Conservation (phyloP, 768 basidiomycete species). For the Podaxis sp. region DNA sequence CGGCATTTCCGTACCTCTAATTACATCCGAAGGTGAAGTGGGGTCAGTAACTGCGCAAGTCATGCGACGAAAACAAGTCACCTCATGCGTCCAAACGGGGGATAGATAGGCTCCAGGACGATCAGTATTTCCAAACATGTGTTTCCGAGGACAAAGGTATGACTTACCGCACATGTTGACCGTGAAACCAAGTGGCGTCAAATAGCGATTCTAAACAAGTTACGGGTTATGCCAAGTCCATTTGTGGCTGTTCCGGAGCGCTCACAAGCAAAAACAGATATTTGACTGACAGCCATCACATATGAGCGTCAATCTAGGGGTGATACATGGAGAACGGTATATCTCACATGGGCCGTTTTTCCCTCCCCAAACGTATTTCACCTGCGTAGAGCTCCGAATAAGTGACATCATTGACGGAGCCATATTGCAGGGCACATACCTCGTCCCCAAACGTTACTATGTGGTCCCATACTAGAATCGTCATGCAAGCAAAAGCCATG, state of each 20-base stretch:
- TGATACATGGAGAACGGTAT: neutral
- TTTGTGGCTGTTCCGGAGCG: neutral
- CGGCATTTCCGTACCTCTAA: slow-evolving; percentile 10
- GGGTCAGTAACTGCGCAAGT: neutral
- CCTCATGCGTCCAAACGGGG: slow-evolving; percentile 37
- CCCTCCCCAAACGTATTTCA: slow-evolving; percentile 54
- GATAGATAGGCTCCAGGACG: slow-evolving; percentile 41
- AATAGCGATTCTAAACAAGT: slow-evolving; percentile 55
- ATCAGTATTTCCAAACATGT: neutral
- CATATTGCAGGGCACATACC: slow-evolving; percentile 1
- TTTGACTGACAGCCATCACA: slow-evolving; percentile 27
- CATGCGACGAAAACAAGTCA: slow-evolving; percentile 13
- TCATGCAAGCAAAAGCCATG: slow-evolving; percentile 51
- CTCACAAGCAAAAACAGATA: slow-evolving; percentile 44
- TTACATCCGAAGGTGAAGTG: neutral
- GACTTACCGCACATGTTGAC: slow-evolving; percentile 48
- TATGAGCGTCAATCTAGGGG: neutral
- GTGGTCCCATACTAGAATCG: slow-evolving; percentile 57
- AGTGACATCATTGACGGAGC: neutral
- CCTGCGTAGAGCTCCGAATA: slow-evolving; percentile 13
- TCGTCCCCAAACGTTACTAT: slow-evolving; percentile 51
- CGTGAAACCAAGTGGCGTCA: slow-evolving; percentile 62
- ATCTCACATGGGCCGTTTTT: slow-evolving; percentile 43
- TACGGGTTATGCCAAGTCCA: neutral
- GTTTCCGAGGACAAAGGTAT: neutral